Percentiles rank a stretch among this genome's conserved stretches.
These are phyloP conservation scores for Leccinum fibrillosum DNA, from an alignment of 768 basidiomycete genomes.

Conservation along the genomic window DNA sequence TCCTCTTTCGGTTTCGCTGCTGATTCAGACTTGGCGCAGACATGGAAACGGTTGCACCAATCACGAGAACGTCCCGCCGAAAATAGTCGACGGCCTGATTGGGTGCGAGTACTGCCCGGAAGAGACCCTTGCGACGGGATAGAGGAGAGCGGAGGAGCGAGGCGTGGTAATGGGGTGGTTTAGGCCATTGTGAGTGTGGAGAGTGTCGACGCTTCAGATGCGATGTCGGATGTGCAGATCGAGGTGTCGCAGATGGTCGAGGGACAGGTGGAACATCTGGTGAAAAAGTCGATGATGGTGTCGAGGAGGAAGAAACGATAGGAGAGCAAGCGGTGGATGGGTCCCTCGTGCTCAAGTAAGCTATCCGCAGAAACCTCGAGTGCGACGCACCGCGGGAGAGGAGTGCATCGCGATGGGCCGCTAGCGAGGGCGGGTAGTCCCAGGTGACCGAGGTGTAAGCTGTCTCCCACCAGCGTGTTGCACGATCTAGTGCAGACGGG, in stretches of 20 bases:
- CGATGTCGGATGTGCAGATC: constrained; percentile 6
- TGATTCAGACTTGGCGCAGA: not conserved
- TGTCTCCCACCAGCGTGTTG: constrained; percentile 9
- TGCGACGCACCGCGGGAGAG: constrained; percentile 25
- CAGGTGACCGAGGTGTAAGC: constrained; percentile 15
- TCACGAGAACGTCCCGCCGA: constrained; percentile 17
- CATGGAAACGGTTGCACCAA: not conserved
- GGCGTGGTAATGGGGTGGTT: constrained; percentile 30
- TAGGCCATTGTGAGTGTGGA: constrained; percentile 17
- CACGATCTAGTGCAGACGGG: not conserved
- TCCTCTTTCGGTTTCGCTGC: not conserved
- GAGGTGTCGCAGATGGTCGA: constrained; percentile 5
- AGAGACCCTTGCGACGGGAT: constrained; percentile 24
- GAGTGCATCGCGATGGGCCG: constrained; percentile 16
- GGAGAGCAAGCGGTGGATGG: not conserved
- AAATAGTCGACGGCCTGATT: constrained; percentile 26
- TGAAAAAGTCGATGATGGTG: not conserved
- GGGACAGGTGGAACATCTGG: not conserved
- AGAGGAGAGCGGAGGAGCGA: constrained; percentile 26
- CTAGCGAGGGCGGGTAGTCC: constrained; percentile 19
- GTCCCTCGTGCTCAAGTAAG: constrained; percentile 14
- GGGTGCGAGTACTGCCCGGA: constrained; percentile 20
- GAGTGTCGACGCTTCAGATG: constrained; percentile 11
- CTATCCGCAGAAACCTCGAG: constrained; percentile 27
- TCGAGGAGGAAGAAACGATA: not conserved